Evolutionary conservation across 495 filamentous ascomycete genomes (phyloP).

Genomic region (Penicillium verhagenii): DNA sequence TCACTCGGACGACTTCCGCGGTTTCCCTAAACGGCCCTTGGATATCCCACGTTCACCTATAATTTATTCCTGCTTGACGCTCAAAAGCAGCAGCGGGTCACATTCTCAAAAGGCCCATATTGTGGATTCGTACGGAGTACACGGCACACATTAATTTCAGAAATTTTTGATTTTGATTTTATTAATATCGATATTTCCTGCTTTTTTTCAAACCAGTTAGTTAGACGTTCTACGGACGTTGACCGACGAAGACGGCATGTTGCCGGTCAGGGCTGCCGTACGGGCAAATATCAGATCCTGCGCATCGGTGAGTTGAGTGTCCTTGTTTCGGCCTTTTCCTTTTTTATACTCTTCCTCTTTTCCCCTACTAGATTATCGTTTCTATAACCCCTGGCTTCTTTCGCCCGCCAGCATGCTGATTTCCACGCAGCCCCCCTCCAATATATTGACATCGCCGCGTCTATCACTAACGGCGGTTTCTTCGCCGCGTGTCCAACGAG

Average conservation of each 20-base stretch:
- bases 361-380: background rate
- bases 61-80: background rate
- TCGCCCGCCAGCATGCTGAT: conserved; percentile 23
- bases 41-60: background rate
- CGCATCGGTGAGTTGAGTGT: conserved; percentile 20
- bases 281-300: conserved; percentile 17
- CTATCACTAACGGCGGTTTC: conserved; percentile 14
- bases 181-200: conserved; percentile 16
- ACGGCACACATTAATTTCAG: conserved; percentile 14
- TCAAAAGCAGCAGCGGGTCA: conserved; percentile 2
- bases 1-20: conserved; percentile 24
- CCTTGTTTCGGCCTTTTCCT: background rate
- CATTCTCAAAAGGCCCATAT: background rate
- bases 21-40: background rate
- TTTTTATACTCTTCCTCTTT: background rate
- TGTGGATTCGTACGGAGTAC: background rate
- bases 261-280: conserved; percentile 9
- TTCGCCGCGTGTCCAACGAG: conserved; percentile 8
- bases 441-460: conserved; percentile 10
- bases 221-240: conserved; percentile 15
- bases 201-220: conserved; percentile 7
- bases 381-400: background rate
- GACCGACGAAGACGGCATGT: conserved; percentile 20
- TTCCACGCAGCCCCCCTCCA: conserved; percentile 17
- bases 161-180: conserved; percentile 6